Conservation (phyloP, 2,329 filamentous ascomycete genomes). For the Ophiocordyceps robertsii region DNA sequence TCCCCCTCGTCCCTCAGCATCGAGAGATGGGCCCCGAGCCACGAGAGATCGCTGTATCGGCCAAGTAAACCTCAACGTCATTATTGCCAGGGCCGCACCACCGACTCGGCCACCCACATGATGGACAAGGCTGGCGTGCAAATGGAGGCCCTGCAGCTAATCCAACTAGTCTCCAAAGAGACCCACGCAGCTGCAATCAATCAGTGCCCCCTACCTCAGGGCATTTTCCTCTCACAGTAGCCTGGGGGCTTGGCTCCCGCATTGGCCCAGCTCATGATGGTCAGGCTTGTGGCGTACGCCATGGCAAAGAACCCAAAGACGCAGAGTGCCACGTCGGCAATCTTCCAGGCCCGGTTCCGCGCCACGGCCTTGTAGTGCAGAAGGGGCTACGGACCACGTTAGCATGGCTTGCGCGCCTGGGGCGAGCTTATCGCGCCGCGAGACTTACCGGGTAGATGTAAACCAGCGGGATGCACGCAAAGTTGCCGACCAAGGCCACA, state of each 20-base stretch:
- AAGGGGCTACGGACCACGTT: slow-evolving; percentile 52
- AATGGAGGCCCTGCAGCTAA: no score
- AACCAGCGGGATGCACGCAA: slow-evolving; percentile 92
- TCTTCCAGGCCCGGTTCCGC: slow-evolving; percentile 49
- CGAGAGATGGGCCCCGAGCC: no score
- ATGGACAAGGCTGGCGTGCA: no score
- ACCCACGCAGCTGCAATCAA: slow-evolving; percentile 1
- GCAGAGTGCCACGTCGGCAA: slow-evolving; percentile 62
- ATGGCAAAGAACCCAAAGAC: slow-evolving; percentile 78
- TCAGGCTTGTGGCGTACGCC: slow-evolving; percentile 81
- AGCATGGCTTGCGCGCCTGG: slow-evolving; percentile 8
- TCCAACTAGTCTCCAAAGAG: no score
- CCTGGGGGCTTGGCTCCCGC: slow-evolving; percentile 35
- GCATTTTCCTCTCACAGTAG: slow-evolving; percentile 35
- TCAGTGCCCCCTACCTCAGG: slow-evolving; percentile 2
- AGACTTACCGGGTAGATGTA: slow-evolving; percentile 89
- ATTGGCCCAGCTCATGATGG: slow-evolving; percentile 72
- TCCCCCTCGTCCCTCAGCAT: no score
- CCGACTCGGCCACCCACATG: no score
- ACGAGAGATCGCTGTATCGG: no score
- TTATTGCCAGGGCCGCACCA: no score
- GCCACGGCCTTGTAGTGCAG: slow-evolving; percentile 79
- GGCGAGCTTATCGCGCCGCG: background rate
- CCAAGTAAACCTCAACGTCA: no score
- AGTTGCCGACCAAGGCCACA: slow-evolving; percentile 88